phyloP scores from a whole-genome alignment of 768 basidiomycete species.

The Amyloporia xantha region DNA sequence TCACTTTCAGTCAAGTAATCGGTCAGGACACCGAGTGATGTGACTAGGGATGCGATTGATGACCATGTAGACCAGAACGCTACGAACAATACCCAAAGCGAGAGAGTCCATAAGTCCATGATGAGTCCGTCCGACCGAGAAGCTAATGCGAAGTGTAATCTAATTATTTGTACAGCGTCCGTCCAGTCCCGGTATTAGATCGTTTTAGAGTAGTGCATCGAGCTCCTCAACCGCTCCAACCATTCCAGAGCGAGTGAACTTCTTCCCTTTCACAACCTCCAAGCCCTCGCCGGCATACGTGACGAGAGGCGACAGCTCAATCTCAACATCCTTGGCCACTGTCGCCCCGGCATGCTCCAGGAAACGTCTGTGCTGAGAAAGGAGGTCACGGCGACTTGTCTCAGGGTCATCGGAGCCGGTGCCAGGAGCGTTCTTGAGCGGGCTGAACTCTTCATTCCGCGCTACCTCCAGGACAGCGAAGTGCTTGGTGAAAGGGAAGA shows the following conservation, averaged over 20 bases:
- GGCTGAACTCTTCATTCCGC: slow-evolving; percentile 88
- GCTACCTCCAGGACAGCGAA: slow-evolving; percentile 88
- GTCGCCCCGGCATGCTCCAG: slow-evolving; percentile 71
- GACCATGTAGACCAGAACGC: not conserved
- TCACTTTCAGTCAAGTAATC: not conserved
- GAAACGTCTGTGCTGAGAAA: slow-evolving; percentile 84
- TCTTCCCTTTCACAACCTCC: slow-evolving; percentile 69
- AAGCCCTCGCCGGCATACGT: slow-evolving; percentile 93
- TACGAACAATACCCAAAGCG: not conserved
- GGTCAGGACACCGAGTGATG: not conserved
- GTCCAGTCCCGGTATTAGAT: slow-evolving; percentile 1
- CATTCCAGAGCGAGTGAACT: slow-evolving; percentile 67
- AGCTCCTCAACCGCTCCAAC: slow-evolving; percentile 63
- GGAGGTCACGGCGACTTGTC: slow-evolving; percentile 84
- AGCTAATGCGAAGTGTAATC: not conserved
- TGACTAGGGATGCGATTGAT: not conserved
- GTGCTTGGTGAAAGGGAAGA: slow-evolving; percentile 83
- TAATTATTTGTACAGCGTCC: slow-evolving; percentile 5
- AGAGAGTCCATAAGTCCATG: not conserved
- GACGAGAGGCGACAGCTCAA: slow-evolving; percentile 86
- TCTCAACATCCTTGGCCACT: slow-evolving; percentile 68
- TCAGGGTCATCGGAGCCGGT: slow-evolving; percentile 85
- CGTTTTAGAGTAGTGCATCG: slow-evolving; percentile 52
- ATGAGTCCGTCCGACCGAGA: not conserved
- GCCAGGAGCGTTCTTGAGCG: slow-evolving; percentile 95